Percentiles rank a stretch among this genome's conserved stretches.
These are phyloP conservation scores for Leucosporidium scottii DNA, from an alignment of 768 basidiomycete genomes.

Conservation along the genomic window DNA sequence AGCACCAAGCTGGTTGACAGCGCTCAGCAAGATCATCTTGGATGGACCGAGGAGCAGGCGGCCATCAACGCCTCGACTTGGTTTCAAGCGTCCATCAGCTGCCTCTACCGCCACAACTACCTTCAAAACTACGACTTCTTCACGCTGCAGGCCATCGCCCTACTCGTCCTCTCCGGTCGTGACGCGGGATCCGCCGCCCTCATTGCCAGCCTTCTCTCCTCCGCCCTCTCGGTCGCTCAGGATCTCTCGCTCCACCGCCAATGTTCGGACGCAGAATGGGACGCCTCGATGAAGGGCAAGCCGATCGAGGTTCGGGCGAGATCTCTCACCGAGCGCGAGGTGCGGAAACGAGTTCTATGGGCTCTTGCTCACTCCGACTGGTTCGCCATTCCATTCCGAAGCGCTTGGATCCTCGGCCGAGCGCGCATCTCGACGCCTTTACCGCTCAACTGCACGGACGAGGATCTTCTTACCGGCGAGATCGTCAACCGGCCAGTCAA, in stretches of 20 bases:
- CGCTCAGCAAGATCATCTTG: slow-evolving; percentile 4
- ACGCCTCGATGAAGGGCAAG: slow-evolving; percentile 1
- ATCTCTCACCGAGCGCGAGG: slow-evolving; percentile 26
- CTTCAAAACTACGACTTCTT: slow-evolving; percentile 24
- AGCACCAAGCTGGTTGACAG: slow-evolving; percentile 20
- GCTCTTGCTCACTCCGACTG: slow-evolving; percentile 24
- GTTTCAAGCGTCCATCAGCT: slow-evolving; percentile 24
- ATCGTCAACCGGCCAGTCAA: slow-evolving; percentile 7
- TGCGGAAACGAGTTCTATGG: slow-evolving; percentile 22
- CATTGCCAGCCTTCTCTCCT: slow-evolving; percentile 28
- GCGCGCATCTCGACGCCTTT: slow-evolving; percentile 24
- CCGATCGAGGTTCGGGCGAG: slow-evolving; percentile 1
- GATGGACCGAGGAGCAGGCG: slow-evolving; percentile 10
- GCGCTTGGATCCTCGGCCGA: slow-evolving; percentile 8
- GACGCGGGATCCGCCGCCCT: slow-evolving; percentile 26
- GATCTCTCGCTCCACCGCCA: slow-evolving; percentile 26
- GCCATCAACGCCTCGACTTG: not conserved
- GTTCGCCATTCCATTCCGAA: slow-evolving; percentile 29
- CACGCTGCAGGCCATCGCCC: slow-evolving; percentile 23
- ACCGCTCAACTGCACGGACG: slow-evolving; percentile 25
- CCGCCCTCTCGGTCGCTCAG: slow-evolving; percentile 31
- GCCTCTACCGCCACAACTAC: slow-evolving; percentile 27
- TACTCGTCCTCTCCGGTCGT: slow-evolving; percentile 32
- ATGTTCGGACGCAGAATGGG: slow-evolving; percentile 15
- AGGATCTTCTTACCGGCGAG: slow-evolving; percentile 16